Evolutionary conservation across 176 grass and related monocot species (phyloP).

Genomic region (Hordeum marinum): DNA sequence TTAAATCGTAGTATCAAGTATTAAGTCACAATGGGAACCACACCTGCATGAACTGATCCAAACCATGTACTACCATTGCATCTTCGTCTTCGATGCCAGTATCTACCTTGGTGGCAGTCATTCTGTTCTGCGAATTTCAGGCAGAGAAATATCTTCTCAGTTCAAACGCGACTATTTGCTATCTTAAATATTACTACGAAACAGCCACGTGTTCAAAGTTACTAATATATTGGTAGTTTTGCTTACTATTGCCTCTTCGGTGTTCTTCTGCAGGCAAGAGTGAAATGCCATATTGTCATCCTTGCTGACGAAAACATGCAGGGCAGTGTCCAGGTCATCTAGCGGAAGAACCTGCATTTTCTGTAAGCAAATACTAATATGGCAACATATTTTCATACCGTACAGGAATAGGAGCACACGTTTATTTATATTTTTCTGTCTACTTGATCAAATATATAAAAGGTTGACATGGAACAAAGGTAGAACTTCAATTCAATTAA

Average conservation of each 20-base stretch:
- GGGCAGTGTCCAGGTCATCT: slow-evolving; percentile 59
- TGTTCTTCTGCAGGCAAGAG: slow-evolving; percentile 44
- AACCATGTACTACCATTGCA: slow-evolving; percentile 19
- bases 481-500: neutral
- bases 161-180: too few relatives aligned
- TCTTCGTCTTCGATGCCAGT: slow-evolving; percentile 37
- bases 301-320: slow-evolving; percentile 72
- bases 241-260: slow-evolving; percentile 49
- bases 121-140: slow-evolving; percentile 46
- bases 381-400: neutral
- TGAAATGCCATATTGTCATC: slow-evolving; percentile 68
- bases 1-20: neutral
- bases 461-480: neutral
- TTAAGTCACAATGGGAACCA: neutral
- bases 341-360: slow-evolving; percentile 57
- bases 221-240: neutral
- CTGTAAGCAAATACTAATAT: slow-evolving; percentile 36
- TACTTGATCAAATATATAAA: neutral
- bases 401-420: neutral
- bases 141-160: neutral
- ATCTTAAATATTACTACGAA: neutral
- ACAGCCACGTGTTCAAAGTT: neutral
- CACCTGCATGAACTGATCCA: slow-evolving; percentile 53
- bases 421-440: neutral
- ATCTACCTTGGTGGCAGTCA: slow-evolving; percentile 26